Percentiles rank a stretch among this genome's conserved stretches.
Evolutionary conservation across 2,329 filamentous ascomycete species (phyloP).

Genomic region (Fonsecaea monophora): DNA sequence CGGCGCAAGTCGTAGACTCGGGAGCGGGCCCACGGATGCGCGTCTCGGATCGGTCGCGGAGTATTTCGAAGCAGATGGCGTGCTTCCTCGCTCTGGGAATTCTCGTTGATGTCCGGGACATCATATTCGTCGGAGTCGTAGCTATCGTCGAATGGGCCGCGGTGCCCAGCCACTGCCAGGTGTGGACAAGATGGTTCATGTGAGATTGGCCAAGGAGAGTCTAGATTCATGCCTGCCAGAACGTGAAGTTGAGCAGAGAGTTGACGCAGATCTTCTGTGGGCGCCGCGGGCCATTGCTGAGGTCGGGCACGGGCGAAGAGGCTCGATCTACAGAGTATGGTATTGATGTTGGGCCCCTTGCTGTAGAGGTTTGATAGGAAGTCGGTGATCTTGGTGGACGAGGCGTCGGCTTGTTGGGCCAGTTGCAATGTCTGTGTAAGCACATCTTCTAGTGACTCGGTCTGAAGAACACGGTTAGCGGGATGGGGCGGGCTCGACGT

Average conservation of each 20-base stretch:
- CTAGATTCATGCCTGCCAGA: conserved; percentile 69
- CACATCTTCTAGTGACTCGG: conserved; percentile 40
- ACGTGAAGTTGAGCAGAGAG: conserved; percentile 74
- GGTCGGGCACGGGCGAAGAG: conserved; percentile 66
- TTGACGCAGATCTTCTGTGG: conserved; percentile 60
- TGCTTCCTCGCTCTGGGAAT: background rate
- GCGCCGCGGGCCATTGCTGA: conserved; percentile 47
- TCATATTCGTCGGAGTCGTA: conserved; percentile 10
- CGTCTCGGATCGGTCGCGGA: conserved; percentile 34
- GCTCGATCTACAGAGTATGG: conserved; percentile 69
- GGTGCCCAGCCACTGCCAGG: background rate
- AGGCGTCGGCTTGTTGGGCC: conserved; percentile 54
- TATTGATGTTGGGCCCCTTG: conserved; percentile 58
- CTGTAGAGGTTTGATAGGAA: conserved; percentile 51
- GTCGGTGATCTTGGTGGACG: conserved; percentile 53
- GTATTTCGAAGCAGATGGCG: conserved; percentile 1
- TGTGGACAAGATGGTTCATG: conserved; percentile 20
- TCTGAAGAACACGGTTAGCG: conserved; percentile 31
- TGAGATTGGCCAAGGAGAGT: conserved; percentile 38
- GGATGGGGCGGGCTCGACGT: conserved; percentile 25
- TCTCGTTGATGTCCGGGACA: background rate
- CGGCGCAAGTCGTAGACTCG: conserved; percentile 76
- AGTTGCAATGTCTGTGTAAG: conserved; percentile 43
- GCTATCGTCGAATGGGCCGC: conserved; percentile 1
- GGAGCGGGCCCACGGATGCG: conserved; percentile 68